phyloP scores from a whole-genome alignment of 2,329 filamentous ascomycete species.

The Aotearoamyces nothofagi region DNA sequence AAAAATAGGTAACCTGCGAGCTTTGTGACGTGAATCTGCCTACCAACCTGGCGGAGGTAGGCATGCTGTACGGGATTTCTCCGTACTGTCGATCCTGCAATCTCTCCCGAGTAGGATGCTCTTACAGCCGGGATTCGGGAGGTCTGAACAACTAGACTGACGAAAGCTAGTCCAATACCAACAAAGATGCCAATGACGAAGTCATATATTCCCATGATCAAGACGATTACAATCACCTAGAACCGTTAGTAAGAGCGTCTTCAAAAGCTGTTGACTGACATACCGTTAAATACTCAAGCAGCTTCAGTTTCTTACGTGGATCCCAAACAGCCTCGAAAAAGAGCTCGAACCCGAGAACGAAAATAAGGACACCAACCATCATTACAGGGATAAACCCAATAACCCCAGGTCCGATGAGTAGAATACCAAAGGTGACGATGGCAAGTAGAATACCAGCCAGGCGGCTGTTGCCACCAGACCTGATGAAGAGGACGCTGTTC shows the following conservation, averaged over 20 bases:
- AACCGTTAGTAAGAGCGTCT: slow-evolving; percentile 10
- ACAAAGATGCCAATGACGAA: slow-evolving; percentile 91
- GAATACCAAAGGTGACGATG: slow-evolving; percentile 60
- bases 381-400: slow-evolving; percentile 94
- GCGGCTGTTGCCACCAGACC: slow-evolving; percentile 76
- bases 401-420: slow-evolving; percentile 72
- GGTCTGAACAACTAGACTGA: slow-evolving; percentile 82
- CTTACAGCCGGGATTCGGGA: slow-evolving; percentile 81
- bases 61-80: slow-evolving; percentile 79
- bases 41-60: slow-evolving; percentile 72
- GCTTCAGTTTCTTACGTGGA: slow-evolving; percentile 76
- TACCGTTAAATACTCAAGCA: slow-evolving; percentile 77
- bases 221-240: slow-evolving; percentile 67
- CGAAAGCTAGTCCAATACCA: slow-evolving; percentile 80
- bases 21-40: slow-evolving; percentile 83
- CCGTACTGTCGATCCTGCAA: slow-evolving; percentile 83
- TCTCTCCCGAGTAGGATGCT: slow-evolving; percentile 76
- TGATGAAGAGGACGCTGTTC: slow-evolving; percentile 93
- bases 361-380: slow-evolving; percentile 92
- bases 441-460: slow-evolving; percentile 79
- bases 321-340: slow-evolving; percentile 78
- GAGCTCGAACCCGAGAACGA: slow-evolving; percentile 84
- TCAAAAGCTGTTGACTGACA: slow-evolving; percentile 11
- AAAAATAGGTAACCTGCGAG: slow-evolving; percentile 95
- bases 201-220: slow-evolving; percentile 94